Conservation (phyloP, 768 basidiomycete genomes). For the Peribolospora kevripleyi region DNA sequence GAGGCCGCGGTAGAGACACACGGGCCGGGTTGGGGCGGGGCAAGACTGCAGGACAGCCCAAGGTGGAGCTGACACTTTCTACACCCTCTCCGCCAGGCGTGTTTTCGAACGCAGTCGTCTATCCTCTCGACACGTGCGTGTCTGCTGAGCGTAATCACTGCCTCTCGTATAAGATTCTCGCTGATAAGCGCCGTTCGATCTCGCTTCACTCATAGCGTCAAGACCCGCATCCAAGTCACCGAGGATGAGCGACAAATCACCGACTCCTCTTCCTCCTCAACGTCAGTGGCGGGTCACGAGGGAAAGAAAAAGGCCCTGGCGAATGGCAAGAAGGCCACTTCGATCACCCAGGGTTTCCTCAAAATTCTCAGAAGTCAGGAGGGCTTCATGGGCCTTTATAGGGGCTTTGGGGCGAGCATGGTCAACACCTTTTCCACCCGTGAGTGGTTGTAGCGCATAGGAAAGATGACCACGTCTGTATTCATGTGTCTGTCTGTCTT, state of each 20-base stretch:
- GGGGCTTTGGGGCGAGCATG: slow-evolving; percentile 45
- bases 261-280: not conserved
- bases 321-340: too few species aligned
- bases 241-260: slow-evolving; percentile 2
- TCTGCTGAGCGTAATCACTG: not conserved
- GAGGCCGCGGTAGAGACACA: too few species aligned
- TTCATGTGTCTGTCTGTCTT: not conserved
- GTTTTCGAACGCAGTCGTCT: slow-evolving; percentile 42
- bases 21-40: too few species aligned
- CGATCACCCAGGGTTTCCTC: not conserved
- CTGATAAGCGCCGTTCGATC: not conserved
- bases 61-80: not conserved
- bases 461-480: not conserved
- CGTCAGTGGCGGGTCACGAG: not conserved
- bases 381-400: not conserved
- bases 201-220: slow-evolving; percentile 33
- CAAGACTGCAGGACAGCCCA: too few species aligned
- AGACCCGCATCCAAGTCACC: slow-evolving; percentile 79
- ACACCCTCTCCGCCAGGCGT: not conserved
- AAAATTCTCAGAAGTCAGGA: not conserved
- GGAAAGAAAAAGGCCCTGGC: too few species aligned
- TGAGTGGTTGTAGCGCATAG: not conserved
- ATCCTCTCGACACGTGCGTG: slow-evolving; percentile 78
- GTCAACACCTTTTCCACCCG: slow-evolving; percentile 71
- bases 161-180: not conserved